phyloP scores from a whole-genome alignment of 23 red algal genomes.

The Rhodosorus marinus region DNA sequence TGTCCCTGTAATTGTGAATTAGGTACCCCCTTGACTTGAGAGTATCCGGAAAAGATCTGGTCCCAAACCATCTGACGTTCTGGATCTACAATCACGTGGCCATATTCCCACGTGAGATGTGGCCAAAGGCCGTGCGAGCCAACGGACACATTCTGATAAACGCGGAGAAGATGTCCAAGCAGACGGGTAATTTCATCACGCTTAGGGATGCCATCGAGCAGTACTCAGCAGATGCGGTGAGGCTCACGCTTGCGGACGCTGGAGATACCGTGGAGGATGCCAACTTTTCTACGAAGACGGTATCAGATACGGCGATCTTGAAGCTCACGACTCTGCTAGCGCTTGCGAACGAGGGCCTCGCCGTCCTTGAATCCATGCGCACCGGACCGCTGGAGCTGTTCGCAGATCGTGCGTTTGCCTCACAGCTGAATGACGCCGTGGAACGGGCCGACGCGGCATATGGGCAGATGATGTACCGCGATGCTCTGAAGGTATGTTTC shows the following conservation, averaged over 20 bases:
- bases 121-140: slow-evolving; percentile 67
- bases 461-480: slow-evolving; percentile 67
- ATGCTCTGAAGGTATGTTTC: slow-evolving; percentile 88
- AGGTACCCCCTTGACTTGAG: slow-evolving; percentile 97
- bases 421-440: slow-evolving; percentile 36
- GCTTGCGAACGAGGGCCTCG: slow-evolving; percentile 56
- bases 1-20: slow-evolving; percentile 69
- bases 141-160: slow-evolving; percentile 94
- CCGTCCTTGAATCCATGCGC: slow-evolving; percentile 28
- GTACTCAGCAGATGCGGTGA: slow-evolving; percentile 85
- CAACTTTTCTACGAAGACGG: slow-evolving; percentile 74
- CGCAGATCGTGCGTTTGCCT: slow-evolving; percentile 59
- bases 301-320: slow-evolving; percentile 77
- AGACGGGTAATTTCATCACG: slow-evolving; percentile 93
- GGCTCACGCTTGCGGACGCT: slow-evolving; percentile 90
- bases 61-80: slow-evolving; percentile 92
- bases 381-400: slow-evolving; percentile 32
- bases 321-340: slow-evolving; percentile 79
- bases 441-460: slow-evolving; percentile 36
- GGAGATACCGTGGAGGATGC: slow-evolving; percentile 92
- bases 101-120: slow-evolving; percentile 70
- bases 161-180: slow-evolving; percentile 98
- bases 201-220: slow-evolving; percentile 56
- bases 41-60: slow-evolving; percentile 92
- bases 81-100: slow-evolving; percentile 96